Evolutionary conservation across 257 asterid genomes (phyloP), one percentile per base, ranked within the genome.

Genomic region (Ilex asprella): DNA sequence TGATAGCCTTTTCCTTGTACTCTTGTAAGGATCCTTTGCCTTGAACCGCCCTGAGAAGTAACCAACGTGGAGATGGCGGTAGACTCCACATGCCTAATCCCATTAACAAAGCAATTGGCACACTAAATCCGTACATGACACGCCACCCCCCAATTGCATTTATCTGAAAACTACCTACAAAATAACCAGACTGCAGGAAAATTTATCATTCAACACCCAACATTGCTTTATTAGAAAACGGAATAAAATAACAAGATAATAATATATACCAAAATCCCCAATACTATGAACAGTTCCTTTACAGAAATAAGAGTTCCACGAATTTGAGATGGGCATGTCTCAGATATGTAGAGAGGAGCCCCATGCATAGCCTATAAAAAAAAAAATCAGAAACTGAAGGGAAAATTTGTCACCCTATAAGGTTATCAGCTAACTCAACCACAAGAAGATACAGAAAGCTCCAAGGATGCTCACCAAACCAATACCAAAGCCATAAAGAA

Each of bases 1-100:
- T 61, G 61, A 75, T 64, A 60, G 99, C 97, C 75, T 86, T 92
- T 80, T 89, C 87, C 73, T 85, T 92, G 76, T 70, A 86, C 75
- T 85, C 99, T 72, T 86, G 85, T 54, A 89, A 59, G 43, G 92
- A 35, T 57, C 83, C 99, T 81, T 89, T 86, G 60, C 95, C 95
- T 83, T 89, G 97, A 71, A 92, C 79, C 46, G 89, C 99, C 77
- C 91, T 82, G 56, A 92, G 91, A 82, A 92, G 95, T 61, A 92
- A 76, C 99, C 99, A 92, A 50, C 99, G 81, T 35, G 99, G 99
- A 73, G 99, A 92, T 65, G 84, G 82, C n/a, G 99, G 99, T 65
- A 92, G 97, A 75, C 80, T 82, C 91, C 75, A 82, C 86, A 92
- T 84, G 59, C 99, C 99, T 65, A 92, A 67, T 47, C 95, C 95